Evolutionary conservation across 345 rosid genomes (phyloP).

Genomic region (Carallia brachiata): DNA sequence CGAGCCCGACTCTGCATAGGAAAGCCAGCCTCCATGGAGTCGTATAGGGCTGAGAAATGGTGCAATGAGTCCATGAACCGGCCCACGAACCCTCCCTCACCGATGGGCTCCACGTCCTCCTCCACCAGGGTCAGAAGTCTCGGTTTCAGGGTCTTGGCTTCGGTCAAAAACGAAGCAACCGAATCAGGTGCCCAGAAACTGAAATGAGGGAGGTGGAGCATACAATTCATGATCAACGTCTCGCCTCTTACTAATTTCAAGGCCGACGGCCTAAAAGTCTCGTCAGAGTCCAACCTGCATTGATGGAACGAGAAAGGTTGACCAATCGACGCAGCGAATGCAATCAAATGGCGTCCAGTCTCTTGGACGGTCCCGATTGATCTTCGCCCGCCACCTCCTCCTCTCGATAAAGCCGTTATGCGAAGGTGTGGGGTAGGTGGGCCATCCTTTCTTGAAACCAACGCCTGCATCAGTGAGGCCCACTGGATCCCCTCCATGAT

Average conservation of each 20-base stretch:
- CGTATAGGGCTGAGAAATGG: slow-evolving; percentile 81
- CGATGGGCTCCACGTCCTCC: slow-evolving; percentile 57
- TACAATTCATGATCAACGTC: slow-evolving; percentile 67
- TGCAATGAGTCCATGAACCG: slow-evolving; percentile 79
- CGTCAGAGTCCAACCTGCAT: slow-evolving; percentile 59
- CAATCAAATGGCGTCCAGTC: slow-evolving; percentile 59
- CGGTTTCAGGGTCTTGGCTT: slow-evolving; percentile 54
- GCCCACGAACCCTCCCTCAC: slow-evolving; percentile 50
- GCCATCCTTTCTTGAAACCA: slow-evolving; percentile 59
- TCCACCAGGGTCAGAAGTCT: slow-evolving; percentile 62
- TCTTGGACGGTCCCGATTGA: slow-evolving; percentile 67
- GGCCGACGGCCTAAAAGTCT: slow-evolving; percentile 45
- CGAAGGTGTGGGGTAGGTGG: slow-evolving; percentile 61
- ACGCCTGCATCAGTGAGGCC: slow-evolving; percentile 83
- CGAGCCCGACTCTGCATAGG: slow-evolving; percentile 62
- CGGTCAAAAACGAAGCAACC: slow-evolving; percentile 52
- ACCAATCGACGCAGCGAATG: slow-evolving; percentile 73
- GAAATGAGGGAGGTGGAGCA: slow-evolving; percentile 72
- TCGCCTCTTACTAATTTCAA: slow-evolving; percentile 70
- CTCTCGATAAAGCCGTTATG: slow-evolving; percentile 72
- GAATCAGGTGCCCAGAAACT: slow-evolving; percentile 53
- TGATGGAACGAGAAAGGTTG: slow-evolving; percentile 79
- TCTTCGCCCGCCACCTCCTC: slow-evolving; percentile 44
- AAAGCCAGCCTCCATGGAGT: slow-evolving; percentile 73
- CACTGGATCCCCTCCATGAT: slow-evolving; percentile 88